These are phyloP conservation scores for Fusarium algeriense DNA, from an alignment of 2,329 filamentous ascomycete species.

Conservation along the genomic window DNA sequence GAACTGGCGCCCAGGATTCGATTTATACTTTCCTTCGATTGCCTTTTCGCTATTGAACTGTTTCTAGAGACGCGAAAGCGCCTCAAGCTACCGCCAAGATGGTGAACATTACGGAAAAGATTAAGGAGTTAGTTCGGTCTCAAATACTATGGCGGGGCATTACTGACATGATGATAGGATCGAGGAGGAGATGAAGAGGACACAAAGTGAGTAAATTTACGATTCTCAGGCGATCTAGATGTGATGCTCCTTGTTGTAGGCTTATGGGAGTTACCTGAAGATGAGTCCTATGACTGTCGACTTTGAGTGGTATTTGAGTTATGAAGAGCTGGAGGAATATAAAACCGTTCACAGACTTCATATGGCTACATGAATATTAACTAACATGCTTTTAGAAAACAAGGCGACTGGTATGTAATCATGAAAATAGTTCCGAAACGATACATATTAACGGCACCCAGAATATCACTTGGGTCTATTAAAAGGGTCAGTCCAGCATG, in stretches of 20 bases:
- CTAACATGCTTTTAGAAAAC: constrained; percentile 75
- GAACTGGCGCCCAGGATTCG: constrained; percentile 14
- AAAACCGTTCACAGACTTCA: background rate
- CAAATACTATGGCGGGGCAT: constrained; percentile 12
- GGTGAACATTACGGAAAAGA: constrained; percentile 99
- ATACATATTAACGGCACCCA: constrained; percentile 55
- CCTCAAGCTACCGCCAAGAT: constrained; percentile 66
- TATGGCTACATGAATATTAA: background rate
- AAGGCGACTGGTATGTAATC: constrained; percentile 89
- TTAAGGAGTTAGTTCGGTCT: constrained; percentile 84
- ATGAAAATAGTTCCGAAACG: background rate
- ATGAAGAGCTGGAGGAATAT: background rate
- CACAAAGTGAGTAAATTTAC: constrained; percentile 79
- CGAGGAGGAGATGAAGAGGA: constrained; percentile 99
- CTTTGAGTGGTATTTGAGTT: background rate
- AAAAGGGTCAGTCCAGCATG: constrained; percentile 78
- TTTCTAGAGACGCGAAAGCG: constrained; percentile 39
- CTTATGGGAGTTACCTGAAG: background rate
- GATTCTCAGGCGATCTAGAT: background rate
- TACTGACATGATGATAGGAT: constrained; percentile 73
- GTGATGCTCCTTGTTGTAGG: background rate
- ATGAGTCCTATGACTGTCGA: background rate
- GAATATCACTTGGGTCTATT: constrained; percentile 98
- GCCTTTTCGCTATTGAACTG: constrained; percentile 12
- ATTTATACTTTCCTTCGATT: constrained; percentile 27